A percentile compares a stretch with the other conserved stretches of the same genome.
These are phyloP conservation scores for Neospermospora avenae DNA, from an alignment of 2,329 filamentous ascomycete genomes.

Conservation along the genomic window DNA sequence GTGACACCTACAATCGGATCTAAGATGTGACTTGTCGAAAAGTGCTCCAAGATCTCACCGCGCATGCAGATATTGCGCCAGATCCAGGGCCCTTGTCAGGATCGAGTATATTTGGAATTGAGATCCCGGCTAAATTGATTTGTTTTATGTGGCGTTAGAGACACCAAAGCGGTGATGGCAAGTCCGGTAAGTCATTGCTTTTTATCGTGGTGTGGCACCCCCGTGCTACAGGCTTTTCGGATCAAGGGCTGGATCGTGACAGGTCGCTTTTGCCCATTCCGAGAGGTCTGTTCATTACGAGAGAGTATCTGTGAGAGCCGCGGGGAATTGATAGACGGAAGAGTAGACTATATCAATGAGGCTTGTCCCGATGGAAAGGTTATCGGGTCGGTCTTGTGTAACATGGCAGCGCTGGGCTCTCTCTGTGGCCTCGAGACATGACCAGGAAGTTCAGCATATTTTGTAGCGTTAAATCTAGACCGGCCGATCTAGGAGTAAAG, in stretches of 20 bases:
- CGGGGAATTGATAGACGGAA: background rate
- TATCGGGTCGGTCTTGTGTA: background rate
- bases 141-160: background rate
- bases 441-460: background rate
- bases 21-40: background rate
- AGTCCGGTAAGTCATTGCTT: background rate
- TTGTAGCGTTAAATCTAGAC: background rate
- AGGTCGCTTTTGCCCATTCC: background rate
- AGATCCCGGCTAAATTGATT: background rate
- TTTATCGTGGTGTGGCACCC: slow-evolving; percentile 1
- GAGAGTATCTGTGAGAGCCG: background rate
- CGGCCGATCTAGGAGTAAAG: background rate
- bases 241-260: background rate
- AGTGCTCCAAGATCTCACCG: background rate
- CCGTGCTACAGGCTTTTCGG: background rate
- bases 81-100: background rate
- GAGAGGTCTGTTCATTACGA: background rate
- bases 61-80: background rate
- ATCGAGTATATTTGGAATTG: background rate
- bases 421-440: background rate
- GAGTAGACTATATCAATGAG: background rate
- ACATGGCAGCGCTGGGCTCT: background rate
- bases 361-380: background rate
- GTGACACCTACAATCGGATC: background rate
- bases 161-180: background rate